A percentile compares a stretch with the other conserved stretches of the same genome.
phyloP scores from a whole-genome alignment of 192 early-diverging fungal species.

The Lunasporangiospora selenospora region DNA sequence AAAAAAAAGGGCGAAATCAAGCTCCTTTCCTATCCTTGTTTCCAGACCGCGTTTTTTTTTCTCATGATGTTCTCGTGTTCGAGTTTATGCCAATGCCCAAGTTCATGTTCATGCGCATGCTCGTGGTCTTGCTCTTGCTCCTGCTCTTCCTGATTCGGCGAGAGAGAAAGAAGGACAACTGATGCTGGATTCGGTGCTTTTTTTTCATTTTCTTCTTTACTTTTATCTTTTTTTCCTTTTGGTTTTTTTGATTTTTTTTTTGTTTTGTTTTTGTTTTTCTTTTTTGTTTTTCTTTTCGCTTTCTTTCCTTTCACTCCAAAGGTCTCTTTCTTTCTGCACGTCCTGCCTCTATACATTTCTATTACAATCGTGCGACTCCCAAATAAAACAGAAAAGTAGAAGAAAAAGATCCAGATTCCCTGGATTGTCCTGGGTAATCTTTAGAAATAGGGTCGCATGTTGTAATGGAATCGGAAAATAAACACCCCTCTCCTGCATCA shows the following conservation, averaged over 20 bases:
- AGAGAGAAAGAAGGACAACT: background rate
- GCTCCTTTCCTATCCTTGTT: no score
- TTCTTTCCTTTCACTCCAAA: background rate
- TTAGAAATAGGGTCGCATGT: background rate
- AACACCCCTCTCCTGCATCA: no score
- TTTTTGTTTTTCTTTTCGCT: background rate
- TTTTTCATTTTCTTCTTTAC: constrained; percentile 6
- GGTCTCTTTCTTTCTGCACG: no score
- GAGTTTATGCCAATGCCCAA: no score
- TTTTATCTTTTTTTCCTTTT: constrained; percentile 1
- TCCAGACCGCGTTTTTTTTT: no score
- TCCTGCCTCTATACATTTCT: no score
- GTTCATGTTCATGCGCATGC: no score
- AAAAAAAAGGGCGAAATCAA: no score
- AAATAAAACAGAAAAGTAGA: background rate
- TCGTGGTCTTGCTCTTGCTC: background rate
- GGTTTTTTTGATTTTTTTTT: constrained; percentile 10
- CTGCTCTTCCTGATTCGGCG: background rate
- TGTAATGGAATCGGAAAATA: background rate
- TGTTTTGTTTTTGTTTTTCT: background rate
- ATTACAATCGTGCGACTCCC: background rate
- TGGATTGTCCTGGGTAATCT: no score
- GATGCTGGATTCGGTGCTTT: constrained; percentile 4
- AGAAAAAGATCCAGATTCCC: constrained; percentile 7
- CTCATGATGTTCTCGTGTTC: no score